Base-by-base conservation (phyloP, 2,329 filamentous ascomycete genomes). In the Xylariomycetidae sp. region DNA sequence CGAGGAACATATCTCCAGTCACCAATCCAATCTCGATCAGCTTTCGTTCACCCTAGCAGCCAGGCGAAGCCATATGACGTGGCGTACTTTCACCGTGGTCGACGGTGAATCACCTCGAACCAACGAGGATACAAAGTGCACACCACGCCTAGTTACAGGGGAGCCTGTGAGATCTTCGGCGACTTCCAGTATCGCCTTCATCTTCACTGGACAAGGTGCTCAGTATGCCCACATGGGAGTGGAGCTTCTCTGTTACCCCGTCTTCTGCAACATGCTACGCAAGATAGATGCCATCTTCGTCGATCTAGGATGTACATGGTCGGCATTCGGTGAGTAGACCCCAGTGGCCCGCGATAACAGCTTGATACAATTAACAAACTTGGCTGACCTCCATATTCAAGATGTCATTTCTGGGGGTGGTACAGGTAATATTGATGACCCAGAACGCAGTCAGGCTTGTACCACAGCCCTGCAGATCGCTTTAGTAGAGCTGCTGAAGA, bases 201-300 rank as follows among this genome's bases (percentile, higher is more conserved):
- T 63, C 17, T 69, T 68, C 46, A 67, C 63, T 0, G 65, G 65
- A 5, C 65, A 69, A 35, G 65, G 65, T 2, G 63, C 64, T 0
- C 65, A 68, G 30, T 69, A 64, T 58, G 47, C 54, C 3, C 51
- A 49, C 0, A 68, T 68, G 64, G 63, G 59, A 4, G 48, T 49
- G 2, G 47, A 51, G 25, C 39, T 56, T 10, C 28, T 51, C 13
- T 23, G 35, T 9, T 34, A 38, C 12, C 31, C 19, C 5, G 19
- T 37, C 8, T 43, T 46, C 13, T 18, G 19, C 5, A 12, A 33
- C 8, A 33, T 34, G 17, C 12, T 47, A n/a, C 23, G 39, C 16
- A 15, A 10, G 2, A 24, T 32, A 7, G 40, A 45, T 29, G 24
- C 17, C n/a, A 39, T 37, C 17, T 9, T 42, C 17, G 33, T 32